These are phyloP conservation scores for Tothia fuscella DNA, from an alignment of 2,329 filamentous ascomycete genomes.

Conservation along the genomic window DNA sequence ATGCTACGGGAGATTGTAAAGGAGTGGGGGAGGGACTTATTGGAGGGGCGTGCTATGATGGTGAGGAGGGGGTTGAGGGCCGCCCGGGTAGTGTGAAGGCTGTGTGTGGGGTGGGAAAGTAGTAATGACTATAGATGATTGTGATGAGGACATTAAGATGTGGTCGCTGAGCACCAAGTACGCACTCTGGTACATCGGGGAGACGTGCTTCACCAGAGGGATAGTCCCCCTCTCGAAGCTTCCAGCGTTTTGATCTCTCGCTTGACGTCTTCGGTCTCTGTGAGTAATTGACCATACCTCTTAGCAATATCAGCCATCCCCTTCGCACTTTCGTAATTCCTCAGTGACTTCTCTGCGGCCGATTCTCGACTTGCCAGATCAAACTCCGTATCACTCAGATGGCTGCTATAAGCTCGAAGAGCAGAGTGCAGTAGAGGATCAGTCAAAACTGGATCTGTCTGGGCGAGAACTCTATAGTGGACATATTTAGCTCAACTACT, in stretches of 20 bases:
- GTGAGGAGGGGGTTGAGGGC: too few relatives aligned
- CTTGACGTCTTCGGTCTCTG: slow-evolving; percentile 23
- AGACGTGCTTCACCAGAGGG: too few relatives aligned
- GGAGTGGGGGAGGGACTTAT: too few relatives aligned
- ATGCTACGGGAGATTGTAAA: too few relatives aligned
- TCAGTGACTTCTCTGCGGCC: slow-evolving; percentile 23
- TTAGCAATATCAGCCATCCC: slow-evolving; percentile 28
- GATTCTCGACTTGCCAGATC: slow-evolving; percentile 21
- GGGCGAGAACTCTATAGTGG: slow-evolving; percentile 17
- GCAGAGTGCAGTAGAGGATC: slow-evolving; percentile 17
- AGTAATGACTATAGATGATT: too few relatives aligned
- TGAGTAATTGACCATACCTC: slow-evolving; percentile 25
- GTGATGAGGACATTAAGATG: too few relatives aligned
- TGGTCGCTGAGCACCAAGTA: too few relatives aligned
- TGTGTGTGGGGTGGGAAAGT: too few relatives aligned
- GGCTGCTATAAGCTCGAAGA: slow-evolving; percentile 22
- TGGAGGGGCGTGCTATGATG: too few relatives aligned
- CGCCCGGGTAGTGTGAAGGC: too few relatives aligned
- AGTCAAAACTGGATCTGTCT: slow-evolving; percentile 18
- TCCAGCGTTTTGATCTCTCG: slow-evolving; percentile 22
- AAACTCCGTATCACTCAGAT: slow-evolving; percentile 20
- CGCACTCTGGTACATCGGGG: too few relatives aligned
- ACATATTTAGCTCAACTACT: background rate
- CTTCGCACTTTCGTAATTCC: slow-evolving; percentile 24
- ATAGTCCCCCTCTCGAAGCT: too few relatives aligned